phyloP scores from a whole-genome alignment of 352 stramenopile species.

The Globisporangium polare region DNA sequence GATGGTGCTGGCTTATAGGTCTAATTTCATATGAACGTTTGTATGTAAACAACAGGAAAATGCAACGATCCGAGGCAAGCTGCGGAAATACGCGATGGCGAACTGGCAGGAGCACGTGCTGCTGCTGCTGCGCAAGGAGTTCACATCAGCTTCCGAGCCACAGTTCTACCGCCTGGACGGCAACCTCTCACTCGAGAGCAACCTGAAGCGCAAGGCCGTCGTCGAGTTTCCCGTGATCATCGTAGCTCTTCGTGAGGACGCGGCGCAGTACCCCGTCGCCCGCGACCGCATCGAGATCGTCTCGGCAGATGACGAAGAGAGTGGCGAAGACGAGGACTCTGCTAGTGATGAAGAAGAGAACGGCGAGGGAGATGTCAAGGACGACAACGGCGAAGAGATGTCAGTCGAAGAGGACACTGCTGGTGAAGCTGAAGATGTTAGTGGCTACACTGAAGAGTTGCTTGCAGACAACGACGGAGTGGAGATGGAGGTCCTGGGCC shows the following conservation, averaged over 20 bases:
- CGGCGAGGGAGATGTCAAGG: conserved; percentile 7
- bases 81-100: conserved; percentile 57
- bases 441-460: neutral
- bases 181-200: conserved; percentile 56
- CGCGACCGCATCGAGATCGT: conserved; percentile 71
- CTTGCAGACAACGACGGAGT: neutral
- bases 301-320: conserved; percentile 8
- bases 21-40: neutral
- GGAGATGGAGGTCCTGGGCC: neutral
- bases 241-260: conserved; percentile 41
- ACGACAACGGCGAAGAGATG: conserved; percentile 1
- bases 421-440: neutral
- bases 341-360: neutral
- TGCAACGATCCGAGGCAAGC: conserved; percentile 52
- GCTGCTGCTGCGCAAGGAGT: conserved; percentile 77
- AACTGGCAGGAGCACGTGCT: conserved; percentile 56
- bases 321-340: conserved; percentile 1
- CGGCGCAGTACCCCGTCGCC: conserved; percentile 51
- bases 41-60: conserved; percentile 44
- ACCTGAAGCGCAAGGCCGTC: conserved; percentile 71
- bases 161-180: conserved; percentile 76
- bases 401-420: neutral
- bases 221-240: conserved; percentile 79
- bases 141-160: conserved; percentile 53
- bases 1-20: neutral